These are phyloP conservation scores for Trichoderma koningii DNA, from an alignment of 2,329 filamentous ascomycete genomes.

Conservation along the genomic window DNA sequence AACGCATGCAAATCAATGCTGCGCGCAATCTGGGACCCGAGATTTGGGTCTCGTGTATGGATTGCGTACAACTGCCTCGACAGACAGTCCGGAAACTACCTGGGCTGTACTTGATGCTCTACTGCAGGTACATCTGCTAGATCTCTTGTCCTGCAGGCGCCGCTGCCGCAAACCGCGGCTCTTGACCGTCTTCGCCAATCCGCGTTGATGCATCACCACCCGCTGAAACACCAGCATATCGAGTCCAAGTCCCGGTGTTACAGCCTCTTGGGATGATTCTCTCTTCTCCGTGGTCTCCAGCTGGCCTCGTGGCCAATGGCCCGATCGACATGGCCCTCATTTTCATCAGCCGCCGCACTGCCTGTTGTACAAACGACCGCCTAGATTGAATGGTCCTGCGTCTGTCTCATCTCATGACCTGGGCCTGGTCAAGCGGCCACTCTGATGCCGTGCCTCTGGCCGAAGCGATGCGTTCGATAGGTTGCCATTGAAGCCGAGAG, in stretches of 20 bases:
- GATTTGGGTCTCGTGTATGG: background rate
- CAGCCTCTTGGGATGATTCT: background rate
- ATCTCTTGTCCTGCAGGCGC: background rate
- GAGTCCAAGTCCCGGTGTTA: background rate
- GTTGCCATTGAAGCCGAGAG: slow-evolving; percentile 20
- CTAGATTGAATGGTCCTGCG: slow-evolving; percentile 8
- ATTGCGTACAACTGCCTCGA: background rate
- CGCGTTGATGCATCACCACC: background rate
- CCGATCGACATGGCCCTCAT: background rate
- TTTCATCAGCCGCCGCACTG: slow-evolving; percentile 9
- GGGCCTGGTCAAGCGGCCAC: slow-evolving; percentile 9
- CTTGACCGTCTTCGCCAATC: slow-evolving; percentile 12
- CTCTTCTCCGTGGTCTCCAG: background rate
- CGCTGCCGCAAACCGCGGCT: slow-evolving; percentile 6
- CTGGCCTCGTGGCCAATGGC: background rate
- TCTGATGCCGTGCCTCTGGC: slow-evolving; percentile 4
- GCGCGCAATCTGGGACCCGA: background rate
- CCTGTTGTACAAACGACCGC: background rate
- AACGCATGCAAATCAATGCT: background rate
- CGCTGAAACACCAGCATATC: slow-evolving; percentile 17
- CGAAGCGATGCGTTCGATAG: slow-evolving; percentile 10
- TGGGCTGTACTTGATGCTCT: background rate
- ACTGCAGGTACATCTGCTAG: background rate
- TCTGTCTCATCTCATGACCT: slow-evolving; percentile 16
- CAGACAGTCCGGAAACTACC: background rate